Conservation (phyloP, 176 grass and related monocot genomes). For the Rhynchospora tenuis region DNA sequence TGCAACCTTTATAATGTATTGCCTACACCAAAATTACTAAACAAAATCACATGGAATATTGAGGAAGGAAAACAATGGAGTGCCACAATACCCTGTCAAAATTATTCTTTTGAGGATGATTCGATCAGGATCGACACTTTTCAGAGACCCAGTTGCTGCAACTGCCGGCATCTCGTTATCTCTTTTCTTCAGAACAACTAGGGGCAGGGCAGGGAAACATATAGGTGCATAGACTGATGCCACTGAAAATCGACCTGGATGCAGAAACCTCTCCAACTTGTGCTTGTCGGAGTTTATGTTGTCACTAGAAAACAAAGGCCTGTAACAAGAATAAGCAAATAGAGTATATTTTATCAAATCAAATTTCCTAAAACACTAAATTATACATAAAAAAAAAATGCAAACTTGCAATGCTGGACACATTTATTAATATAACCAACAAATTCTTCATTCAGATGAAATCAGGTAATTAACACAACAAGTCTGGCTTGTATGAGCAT, state of each 20-base stretch:
- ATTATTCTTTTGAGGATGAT: slow-evolving; percentile 95
- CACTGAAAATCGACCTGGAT: slow-evolving; percentile 80
- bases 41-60: not conserved
- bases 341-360: slow-evolving; percentile 1
- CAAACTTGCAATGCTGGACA: not conserved
- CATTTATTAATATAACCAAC: not conserved
- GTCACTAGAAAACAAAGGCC: slow-evolving; percentile 91
- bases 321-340: slow-evolving; percentile 14
- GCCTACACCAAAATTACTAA: not conserved
- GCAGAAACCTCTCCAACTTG: slow-evolving; percentile 97
- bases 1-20: too few relatives aligned
- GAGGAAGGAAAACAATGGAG: not conserved
- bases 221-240: slow-evolving; percentile 87
- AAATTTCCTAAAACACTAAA: slow-evolving; percentile 13
- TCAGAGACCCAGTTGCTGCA: slow-evolving; percentile 74
- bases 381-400: slow-evolving; percentile 4
- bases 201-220: slow-evolving; percentile 61
- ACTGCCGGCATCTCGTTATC: slow-evolving; percentile 56
- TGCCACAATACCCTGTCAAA: slow-evolving; percentile 72
- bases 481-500: not conserved
- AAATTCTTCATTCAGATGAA: not conserved
- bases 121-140: slow-evolving; percentile 68
- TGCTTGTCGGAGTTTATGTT: slow-evolving; percentile 93
- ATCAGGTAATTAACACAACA: not conserved
- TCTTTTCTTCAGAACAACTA: slow-evolving; percentile 66